Conservation (phyloP, 805 yeast genomes). For the Candida ortonii region DNA sequence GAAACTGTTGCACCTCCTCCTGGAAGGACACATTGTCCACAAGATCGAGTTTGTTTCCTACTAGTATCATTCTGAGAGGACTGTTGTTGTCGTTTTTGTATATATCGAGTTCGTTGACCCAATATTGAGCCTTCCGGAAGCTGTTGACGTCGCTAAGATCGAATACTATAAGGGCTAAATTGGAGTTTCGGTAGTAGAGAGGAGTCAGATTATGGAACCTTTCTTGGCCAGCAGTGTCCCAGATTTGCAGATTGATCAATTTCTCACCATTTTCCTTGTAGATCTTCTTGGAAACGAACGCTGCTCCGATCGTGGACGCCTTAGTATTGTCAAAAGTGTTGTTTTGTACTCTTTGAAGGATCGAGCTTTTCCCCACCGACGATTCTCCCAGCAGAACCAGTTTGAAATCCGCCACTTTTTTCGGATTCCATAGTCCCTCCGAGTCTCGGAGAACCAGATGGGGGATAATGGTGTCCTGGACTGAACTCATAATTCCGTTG, state of each 20-base stretch:
- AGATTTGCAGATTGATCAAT: slow-evolving; percentile 57
- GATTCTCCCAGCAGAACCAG: slow-evolving; percentile 47
- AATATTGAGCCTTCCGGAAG: slow-evolving; percentile 72
- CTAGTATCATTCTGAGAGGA: slow-evolving; percentile 42
- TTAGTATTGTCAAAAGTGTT: slow-evolving; percentile 72
- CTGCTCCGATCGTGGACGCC: slow-evolving; percentile 98
- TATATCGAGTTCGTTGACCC: slow-evolving; percentile 76
- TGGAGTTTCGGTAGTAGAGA: slow-evolving; percentile 77
- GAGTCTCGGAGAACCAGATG: slow-evolving; percentile 16
- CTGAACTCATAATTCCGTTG: too few species aligned
- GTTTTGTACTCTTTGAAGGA: slow-evolving; percentile 74
- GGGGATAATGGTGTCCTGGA: slow-evolving; percentile 19
- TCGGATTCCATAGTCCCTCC: slow-evolving; percentile 20
- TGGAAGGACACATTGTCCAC: too few species aligned
- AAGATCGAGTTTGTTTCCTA: slow-evolving; percentile 84
- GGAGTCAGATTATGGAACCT: slow-evolving; percentile 81
- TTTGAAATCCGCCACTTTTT: slow-evolving; percentile 32
- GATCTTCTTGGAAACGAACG: slow-evolving; percentile 82
- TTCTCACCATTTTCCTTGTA: slow-evolving; percentile 32
- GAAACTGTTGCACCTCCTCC: slow-evolving; percentile 6
- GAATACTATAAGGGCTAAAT: slow-evolving; percentile 83
- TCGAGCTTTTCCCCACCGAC: slow-evolving; percentile 65
- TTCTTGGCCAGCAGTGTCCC: slow-evolving; percentile 98
- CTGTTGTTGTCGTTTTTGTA: slow-evolving; percentile 26
- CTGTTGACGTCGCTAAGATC: slow-evolving; percentile 59